phyloP scores from a whole-genome alignment of 352 stramenopile genomes.

The Phytophthora litchii region DNA sequence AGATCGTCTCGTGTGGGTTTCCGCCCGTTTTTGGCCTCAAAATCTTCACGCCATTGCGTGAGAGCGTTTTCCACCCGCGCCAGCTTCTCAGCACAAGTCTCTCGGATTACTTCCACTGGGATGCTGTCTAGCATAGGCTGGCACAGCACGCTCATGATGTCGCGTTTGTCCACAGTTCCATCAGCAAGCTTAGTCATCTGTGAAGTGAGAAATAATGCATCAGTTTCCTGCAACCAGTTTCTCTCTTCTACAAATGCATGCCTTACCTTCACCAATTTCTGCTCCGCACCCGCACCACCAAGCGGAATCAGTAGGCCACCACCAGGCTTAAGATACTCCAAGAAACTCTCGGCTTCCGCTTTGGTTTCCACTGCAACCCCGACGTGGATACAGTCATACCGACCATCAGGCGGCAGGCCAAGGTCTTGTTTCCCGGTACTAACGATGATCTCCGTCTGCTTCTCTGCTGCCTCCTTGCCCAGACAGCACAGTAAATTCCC shows the following conservation, averaged over 20 bases:
- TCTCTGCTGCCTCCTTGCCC: conserved; percentile 38
- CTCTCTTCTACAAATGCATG: neutral
- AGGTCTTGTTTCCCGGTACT: conserved; percentile 54
- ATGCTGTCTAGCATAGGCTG: conserved; percentile 76
- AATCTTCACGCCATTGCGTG: conserved; percentile 67
- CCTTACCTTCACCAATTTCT: conserved; percentile 83
- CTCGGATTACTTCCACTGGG: conserved; percentile 48
- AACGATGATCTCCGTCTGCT: conserved; percentile 49
- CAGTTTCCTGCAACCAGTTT: neutral
- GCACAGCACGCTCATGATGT: conserved; percentile 87
- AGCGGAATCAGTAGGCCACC: conserved; percentile 76
- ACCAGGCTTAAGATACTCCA: conserved; percentile 71
- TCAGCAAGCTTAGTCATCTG: conserved; percentile 74
- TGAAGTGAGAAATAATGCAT: conserved; percentile 11
- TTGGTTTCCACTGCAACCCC: conserved; percentile 83
- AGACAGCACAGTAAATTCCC: conserved; percentile 63
- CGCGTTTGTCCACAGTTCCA: conserved; percentile 62
- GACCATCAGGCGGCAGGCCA: conserved; percentile 30
- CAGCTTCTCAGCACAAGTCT: conserved; percentile 69
- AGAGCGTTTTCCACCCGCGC: conserved; percentile 63
- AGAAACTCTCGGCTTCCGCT: conserved; percentile 67
- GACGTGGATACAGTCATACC: conserved; percentile 83
- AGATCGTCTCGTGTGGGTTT: conserved; percentile 77
- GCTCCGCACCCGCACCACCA: conserved; percentile 58
- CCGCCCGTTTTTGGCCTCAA: conserved; percentile 52